Conservation (phyloP, 176 grass and related monocot species). For the Calamus simplicifolius region DNA sequence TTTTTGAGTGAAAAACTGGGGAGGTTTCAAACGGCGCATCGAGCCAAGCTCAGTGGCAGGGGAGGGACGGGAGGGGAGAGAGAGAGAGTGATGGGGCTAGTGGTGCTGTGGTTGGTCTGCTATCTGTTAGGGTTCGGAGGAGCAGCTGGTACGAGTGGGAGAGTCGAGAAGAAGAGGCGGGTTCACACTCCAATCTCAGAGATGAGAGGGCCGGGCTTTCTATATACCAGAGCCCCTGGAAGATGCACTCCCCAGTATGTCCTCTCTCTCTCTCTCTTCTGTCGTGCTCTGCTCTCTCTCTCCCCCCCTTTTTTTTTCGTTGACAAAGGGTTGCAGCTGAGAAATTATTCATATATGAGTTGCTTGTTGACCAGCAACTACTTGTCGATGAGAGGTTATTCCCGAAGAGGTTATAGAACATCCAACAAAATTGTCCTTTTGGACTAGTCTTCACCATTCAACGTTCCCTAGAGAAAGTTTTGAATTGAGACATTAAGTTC, state of each 20-base stretch:
- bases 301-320: background rate
- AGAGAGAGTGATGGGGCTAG: constrained; percentile 3
- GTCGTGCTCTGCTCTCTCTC: background rate
- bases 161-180: background rate
- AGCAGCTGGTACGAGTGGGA: background rate
- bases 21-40: too few species aligned
- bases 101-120: background rate
- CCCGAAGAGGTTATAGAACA: too few species aligned
- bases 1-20: too few species aligned
- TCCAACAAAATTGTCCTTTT: too few species aligned
- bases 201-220: constrained; percentile 67
- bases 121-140: background rate
- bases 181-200: constrained; percentile 10
- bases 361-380: too few species aligned
- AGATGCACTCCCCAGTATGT: constrained; percentile 89
- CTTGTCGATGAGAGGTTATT: too few species aligned
- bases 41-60: too few species aligned
- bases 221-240: constrained; percentile 69
- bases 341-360: too few species aligned
- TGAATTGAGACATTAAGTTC: too few species aligned
- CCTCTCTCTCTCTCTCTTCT: background rate
- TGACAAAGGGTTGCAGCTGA: too few species aligned
- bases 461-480: too few species aligned
- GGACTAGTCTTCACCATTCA: too few species aligned
- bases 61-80: background rate